Evolutionary conservation across 2,329 filamentous ascomycete species (phyloP).

Genomic region (Penicillium sclerotiorum): DNA sequence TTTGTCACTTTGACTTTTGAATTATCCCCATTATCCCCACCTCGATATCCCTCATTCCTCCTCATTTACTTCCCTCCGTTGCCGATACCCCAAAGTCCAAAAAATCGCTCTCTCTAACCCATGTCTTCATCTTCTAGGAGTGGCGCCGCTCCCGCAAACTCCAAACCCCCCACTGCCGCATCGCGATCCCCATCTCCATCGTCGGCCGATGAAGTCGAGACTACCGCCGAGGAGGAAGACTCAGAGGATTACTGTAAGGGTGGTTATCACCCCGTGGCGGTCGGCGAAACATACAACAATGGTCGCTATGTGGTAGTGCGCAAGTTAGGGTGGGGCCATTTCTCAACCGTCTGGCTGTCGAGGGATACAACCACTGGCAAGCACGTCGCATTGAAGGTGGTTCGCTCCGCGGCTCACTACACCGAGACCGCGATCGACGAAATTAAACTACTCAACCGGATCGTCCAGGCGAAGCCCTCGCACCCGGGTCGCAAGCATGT

Average conservation of each 20-base stretch:
- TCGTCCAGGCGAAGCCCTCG: slow-evolving; percentile 90
- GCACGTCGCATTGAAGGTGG: slow-evolving; percentile 96
- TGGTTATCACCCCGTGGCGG: slow-evolving; percentile 91
- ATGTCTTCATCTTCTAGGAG: slow-evolving; percentile 30
- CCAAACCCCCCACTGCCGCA: slow-evolving; percentile 53
- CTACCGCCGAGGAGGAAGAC: slow-evolving; percentile 97
- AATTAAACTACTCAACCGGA: slow-evolving; percentile 96
- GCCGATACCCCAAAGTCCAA: not conserved
- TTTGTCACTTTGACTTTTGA: too few species aligned
- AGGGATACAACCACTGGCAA: slow-evolving; percentile 85
- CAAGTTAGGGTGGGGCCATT: slow-evolving; percentile 97
- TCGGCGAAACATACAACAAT: slow-evolving; percentile 97
- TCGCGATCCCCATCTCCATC: slow-evolving; percentile 75
- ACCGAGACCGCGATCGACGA: slow-evolving; percentile 98
- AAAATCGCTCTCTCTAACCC: not conserved
- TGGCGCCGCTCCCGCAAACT: slow-evolving; percentile 20
- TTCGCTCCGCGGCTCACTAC: slow-evolving; percentile 96
- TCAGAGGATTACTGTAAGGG: slow-evolving; percentile 99
- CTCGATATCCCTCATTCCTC: slow-evolving; percentile 6
- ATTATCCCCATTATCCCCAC: not conserved
- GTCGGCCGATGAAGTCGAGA: slow-evolving; percentile 82
- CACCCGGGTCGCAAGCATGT: slow-evolving; percentile 95
- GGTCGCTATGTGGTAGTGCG: slow-evolving; percentile 94
- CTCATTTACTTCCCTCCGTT: not conserved
- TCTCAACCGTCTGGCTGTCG: slow-evolving; percentile 91